These are phyloP conservation scores for Suhomyces guaymorum DNA, from an alignment of 1,139 yeast genomes.

Conservation along the genomic window DNA sequence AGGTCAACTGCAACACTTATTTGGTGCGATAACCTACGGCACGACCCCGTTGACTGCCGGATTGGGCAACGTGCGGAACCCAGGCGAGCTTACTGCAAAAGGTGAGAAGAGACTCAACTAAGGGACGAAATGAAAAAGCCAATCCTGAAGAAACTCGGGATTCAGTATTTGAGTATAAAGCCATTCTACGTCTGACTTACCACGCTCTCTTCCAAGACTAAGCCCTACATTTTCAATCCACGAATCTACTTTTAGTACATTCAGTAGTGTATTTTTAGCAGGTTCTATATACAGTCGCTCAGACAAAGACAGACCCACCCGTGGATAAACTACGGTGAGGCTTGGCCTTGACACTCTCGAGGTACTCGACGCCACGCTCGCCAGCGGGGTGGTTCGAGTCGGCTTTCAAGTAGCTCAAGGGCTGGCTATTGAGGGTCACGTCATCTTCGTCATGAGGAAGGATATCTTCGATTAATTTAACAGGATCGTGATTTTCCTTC, in stretches of 20 bases:
- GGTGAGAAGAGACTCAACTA: no score
- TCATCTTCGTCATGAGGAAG: constrained; percentile 10
- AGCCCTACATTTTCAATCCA: no score
- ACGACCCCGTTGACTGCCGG: constrained; percentile 6
- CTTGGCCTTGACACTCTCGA: constrained; percentile 6
- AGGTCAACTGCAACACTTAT: constrained; percentile 11
- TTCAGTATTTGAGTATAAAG: no score
- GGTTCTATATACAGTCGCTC: background rate
- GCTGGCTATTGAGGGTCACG: constrained; percentile 11
- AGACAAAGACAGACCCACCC: constrained; percentile 20
- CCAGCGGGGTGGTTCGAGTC: constrained; percentile 2
- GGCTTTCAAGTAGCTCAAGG: constrained; percentile 9
- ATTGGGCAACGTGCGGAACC: no score
- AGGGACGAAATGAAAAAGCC: no score
- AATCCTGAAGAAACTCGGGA: no score
- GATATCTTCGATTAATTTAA: constrained; percentile 13
- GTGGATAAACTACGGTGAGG: constrained; percentile 17
- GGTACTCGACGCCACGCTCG: constrained; percentile 1
- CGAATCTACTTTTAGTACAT: no score
- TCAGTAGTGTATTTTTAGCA: no score
- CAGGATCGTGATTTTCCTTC: constrained; percentile 6
- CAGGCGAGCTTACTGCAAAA: no score
- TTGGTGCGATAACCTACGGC: constrained; percentile 11
- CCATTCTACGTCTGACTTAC: no score
- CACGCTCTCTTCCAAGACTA: no score